Evolutionary conservation across 345 rosid genomes (phyloP), one percentile per base, ranked within the genome.

Genomic region (Diplotaxis tenuifolia): DNA sequence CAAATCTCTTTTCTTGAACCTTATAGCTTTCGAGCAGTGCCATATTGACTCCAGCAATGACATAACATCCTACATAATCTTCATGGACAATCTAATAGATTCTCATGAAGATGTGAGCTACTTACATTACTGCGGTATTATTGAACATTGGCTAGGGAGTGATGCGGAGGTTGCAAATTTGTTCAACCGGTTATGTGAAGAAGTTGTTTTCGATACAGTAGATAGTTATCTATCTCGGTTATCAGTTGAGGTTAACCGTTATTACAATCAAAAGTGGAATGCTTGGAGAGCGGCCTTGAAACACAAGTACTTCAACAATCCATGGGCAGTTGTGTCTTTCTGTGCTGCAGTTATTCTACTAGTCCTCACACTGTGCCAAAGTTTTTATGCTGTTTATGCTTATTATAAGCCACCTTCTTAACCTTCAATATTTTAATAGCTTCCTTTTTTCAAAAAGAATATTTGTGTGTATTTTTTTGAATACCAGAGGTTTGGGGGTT

Each of bases 61-160:
- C 54, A 47, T 47, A 47, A 47, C 54, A 7, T 47, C 54, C 21
- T 47, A 47, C 54, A 47, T 47, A 47, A 47, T 15, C 9, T 47
- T 47, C 21, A 47, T 47, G 54, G 54, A 47, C 21, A 94, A 89
- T 75, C 68, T 94, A 84, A 89, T 94, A 27, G 90, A 91, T 75
- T 94, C 92, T 0, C 89, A 88, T 0, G 86, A 80, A 77, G 98
- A 89, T 23, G 93, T 91, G 0, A 88, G 85, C 6, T 85, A 87
- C 89, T 88, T 94, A 6, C 97, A 89, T 53, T 86, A 87, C 57
- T 79, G 83, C 0, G 97, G 95, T 28, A 89, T 89, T 9, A 79
- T 91, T 0, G 95, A 94, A 80, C 95, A 91, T 71, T 91, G 95
- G 96, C 86, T 91, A 6, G 97, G 96, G 16, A 91, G 92, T 9